Percentiles rank a stretch among this genome's conserved stretches.
These are phyloP conservation scores for Coelastrella sp. DNA, from an alignment of 139 green algal genomes.

Conservation along the genomic window DNA sequence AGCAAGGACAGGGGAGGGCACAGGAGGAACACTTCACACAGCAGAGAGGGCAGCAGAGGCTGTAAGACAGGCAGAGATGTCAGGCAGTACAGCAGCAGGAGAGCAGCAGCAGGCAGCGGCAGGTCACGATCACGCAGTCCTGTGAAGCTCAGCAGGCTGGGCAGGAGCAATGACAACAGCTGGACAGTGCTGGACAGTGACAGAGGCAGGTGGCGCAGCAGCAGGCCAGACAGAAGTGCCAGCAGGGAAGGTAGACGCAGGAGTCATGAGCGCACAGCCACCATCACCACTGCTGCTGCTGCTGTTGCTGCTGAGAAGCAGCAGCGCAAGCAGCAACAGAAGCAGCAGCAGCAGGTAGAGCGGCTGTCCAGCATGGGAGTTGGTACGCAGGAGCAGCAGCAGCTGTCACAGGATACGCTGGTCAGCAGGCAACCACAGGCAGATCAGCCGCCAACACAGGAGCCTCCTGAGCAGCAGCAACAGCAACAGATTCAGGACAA, in stretches of 20 bases:
- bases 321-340: not conserved
- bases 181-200: not conserved
- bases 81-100: not conserved
- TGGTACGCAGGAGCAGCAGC: not conserved
- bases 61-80: not conserved
- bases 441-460: not conserved
- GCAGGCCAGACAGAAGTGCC: not conserved
- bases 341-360: not conserved
- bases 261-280: too few relatives aligned
- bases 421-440: not conserved
- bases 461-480: not conserved
- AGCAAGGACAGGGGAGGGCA: not conserved
- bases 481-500: not conserved
- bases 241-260: not conserved
- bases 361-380: not conserved
- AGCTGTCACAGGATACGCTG: not conserved
- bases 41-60: not conserved
- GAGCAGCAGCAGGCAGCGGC: not conserved
- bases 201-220: not conserved
- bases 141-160: not conserved
- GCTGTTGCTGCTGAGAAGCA: not conserved
- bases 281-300: not conserved
- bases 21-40: not conserved
- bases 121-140: not conserved
- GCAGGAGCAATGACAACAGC: not conserved